Conservation (phyloP, 2,329 filamentous ascomycete species). For the Monosporascus sp. region DNA sequence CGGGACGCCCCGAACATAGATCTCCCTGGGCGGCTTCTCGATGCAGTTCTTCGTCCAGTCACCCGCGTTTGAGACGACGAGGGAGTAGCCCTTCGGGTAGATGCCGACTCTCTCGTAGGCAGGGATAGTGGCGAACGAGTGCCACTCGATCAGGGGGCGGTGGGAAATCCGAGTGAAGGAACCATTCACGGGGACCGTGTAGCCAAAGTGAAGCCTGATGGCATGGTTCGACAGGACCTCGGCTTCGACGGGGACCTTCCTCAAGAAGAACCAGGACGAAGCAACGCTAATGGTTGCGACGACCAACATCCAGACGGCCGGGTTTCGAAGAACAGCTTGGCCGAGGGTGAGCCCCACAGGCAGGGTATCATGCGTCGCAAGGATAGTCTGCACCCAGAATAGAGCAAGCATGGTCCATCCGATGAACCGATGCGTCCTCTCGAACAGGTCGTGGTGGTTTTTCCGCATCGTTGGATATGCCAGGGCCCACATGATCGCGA, state of each 20-base stretch:
- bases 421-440: conserved; percentile 64
- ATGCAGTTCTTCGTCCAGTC: conserved; percentile 69
- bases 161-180: conserved; percentile 56
- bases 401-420: conserved; percentile 64
- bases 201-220: conserved; percentile 63
- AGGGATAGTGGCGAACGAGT: conserved; percentile 71
- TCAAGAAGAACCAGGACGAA: conserved; percentile 68
- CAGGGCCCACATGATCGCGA: conserved; percentile 53
- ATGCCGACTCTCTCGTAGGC: conserved; percentile 35
- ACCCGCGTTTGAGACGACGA: conserved; percentile 67
- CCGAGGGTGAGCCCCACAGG: conserved; percentile 26
- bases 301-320: conserved; percentile 62
- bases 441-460: conserved; percentile 51
- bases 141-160: conserved; percentile 64
- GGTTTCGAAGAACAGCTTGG: conserved; percentile 30
- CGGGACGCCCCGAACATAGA: conserved; percentile 66
- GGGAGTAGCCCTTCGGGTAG: conserved; percentile 53
- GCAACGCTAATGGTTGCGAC: conserved; percentile 60
- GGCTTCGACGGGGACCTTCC: conserved; percentile 59
- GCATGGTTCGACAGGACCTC: conserved; percentile 69
- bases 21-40: conserved; percentile 49
- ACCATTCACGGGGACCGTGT: conserved; percentile 53
- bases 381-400: conserved; percentile 59
- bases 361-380: conserved; percentile 43
- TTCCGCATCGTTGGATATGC: conserved; percentile 59